Base-by-base conservation (phyloP, 169 alveolate species). In the Neospora caninum region DNA sequence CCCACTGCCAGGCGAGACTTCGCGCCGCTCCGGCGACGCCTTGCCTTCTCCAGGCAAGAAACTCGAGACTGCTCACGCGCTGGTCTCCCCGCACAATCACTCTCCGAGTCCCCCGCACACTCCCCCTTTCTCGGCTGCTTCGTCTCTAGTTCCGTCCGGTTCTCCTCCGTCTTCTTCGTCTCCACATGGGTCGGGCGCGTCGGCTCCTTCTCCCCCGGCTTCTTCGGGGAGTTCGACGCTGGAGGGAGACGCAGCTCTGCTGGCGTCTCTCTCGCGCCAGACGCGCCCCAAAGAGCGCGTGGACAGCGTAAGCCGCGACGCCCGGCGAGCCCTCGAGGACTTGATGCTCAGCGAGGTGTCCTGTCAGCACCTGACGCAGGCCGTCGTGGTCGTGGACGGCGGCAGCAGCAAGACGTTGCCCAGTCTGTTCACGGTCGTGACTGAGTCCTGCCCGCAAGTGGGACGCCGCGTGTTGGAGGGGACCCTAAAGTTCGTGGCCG, bases 361-460 rank as follows among this genome's bases (percentile, higher is more conserved):
- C 36, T 82, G 89, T 34, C 64, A 34, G 7, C 69, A 42, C 4
- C 69, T 82, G 41, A 38, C 22, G 41, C 89, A 43, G 38, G 88
- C 93, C 10, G 20, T 91, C 22, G 36, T 91, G 20, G 93, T 73
- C 27, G 49, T 91, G 41, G 93, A 91, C 41, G 93, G 93, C 45
- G 93, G 93, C 58, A 91, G 93, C 88, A 91, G 88, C 41, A 80
- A 80, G 53, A 91, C 93, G 70, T 70, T 41, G 73, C 88, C 88
- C 34, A 38, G 43, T 22, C 78, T 91, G 36, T 69, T 91, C 41
- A 16, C 88, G 53, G 93, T 70, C 29, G 34, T 4, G 43, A 22
- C 93, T 7, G 88, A 91, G 49, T 64, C 88, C 78, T 91, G 93
- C 43, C 88, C 88, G 27, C 78, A 38, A 4, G 41, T 22, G 31